These are phyloP conservation scores for Pseudozyma pruni DNA, from an alignment of 1,284 basidiomycete genomes.

Conservation along the genomic window DNA sequence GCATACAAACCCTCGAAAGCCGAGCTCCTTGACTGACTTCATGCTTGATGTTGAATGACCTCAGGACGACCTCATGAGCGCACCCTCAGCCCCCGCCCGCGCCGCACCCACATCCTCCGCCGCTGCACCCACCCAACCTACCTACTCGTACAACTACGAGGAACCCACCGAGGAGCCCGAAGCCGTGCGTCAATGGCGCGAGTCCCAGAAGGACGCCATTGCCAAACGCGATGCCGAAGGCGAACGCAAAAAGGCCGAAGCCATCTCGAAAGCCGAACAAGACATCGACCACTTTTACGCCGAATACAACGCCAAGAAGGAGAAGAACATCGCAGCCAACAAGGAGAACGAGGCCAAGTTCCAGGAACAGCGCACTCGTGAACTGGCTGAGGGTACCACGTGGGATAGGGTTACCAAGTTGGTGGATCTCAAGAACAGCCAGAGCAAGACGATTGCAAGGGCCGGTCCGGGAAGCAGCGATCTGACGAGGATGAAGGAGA, in stretches of 20 bases:
- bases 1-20: no score
- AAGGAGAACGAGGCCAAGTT: slow-evolving; percentile 92
- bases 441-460: slow-evolving; percentile 90
- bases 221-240: slow-evolving; percentile 81
- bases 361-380: slow-evolving; percentile 77
- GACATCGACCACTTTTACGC: slow-evolving; percentile 97
- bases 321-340: slow-evolving; percentile 91
- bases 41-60: no score
- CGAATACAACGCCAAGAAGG: slow-evolving; percentile 90
- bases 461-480: slow-evolving; percentile 89
- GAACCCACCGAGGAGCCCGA: slow-evolving; percentile 59
- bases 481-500: slow-evolving; percentile 83
- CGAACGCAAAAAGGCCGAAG: slow-evolving; percentile 83
- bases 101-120: slow-evolving; percentile 7
- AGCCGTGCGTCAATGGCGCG: slow-evolving; percentile 77
- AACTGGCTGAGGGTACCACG: slow-evolving; percentile 88
- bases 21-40: no score
- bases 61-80: slow-evolving; percentile 67
- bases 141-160: slow-evolving; percentile 32
- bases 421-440: slow-evolving; percentile 91
- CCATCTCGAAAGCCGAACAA: slow-evolving; percentile 86
- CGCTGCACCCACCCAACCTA: slow-evolving; percentile 14
- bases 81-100: slow-evolving; percentile 61
- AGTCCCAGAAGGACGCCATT: slow-evolving; percentile 86
- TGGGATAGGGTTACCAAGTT: slow-evolving; percentile 92